Base-by-base conservation (phyloP, 2,329 filamentous ascomycete species). In the Coleophoma eucalyptorum region DNA sequence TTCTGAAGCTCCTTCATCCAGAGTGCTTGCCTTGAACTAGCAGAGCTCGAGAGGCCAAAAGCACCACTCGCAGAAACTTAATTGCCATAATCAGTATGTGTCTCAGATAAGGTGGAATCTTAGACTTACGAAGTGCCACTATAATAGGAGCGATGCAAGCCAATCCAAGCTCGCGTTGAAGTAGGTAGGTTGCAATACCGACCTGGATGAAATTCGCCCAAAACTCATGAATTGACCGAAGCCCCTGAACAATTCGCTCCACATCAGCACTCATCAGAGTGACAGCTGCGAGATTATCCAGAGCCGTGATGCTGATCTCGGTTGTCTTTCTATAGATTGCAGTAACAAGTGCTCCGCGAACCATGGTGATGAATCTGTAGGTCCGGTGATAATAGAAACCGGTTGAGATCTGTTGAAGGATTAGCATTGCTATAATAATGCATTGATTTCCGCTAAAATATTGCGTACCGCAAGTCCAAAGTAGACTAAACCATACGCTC, bases 231-330 rank as follows among this genome's bases (percentile, higher is more conserved):
- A 56, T 11, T 16, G 51, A 32, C 19, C 48, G 64, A 19, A 67
- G 50, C 2, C 68, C 68, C 5, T 48, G 40, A 4, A 57, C 18
- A 15, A 43, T 57, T 33, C 58, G 50, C 33, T 61, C 53, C 19
- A 62, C 48, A 42, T 63, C 60, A 10, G 55, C 54, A 46, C 58
- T 60, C 61, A 63, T 62, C 43, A 63, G 49, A 7, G 61, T 62
- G 7, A 63, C 26, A 4, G 60, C 51, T 4, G 52, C 49, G 3
- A 40, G 52, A 16, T 57, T 42, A 20, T 55, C 51, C 2, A 37
- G 13, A 12, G 48, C 49, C 32, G 51, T 50, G 13, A 56, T 51
- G 4, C 47, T 50, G 33, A 50, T 33, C 34, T 53, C 51, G 26
- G 44, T 48, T 15, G 49, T 37, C 32, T 53, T 53, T 18, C 32